Base-by-base conservation (phyloP, 163 green algal species). In the Smithsoniella earleae region DNA sequence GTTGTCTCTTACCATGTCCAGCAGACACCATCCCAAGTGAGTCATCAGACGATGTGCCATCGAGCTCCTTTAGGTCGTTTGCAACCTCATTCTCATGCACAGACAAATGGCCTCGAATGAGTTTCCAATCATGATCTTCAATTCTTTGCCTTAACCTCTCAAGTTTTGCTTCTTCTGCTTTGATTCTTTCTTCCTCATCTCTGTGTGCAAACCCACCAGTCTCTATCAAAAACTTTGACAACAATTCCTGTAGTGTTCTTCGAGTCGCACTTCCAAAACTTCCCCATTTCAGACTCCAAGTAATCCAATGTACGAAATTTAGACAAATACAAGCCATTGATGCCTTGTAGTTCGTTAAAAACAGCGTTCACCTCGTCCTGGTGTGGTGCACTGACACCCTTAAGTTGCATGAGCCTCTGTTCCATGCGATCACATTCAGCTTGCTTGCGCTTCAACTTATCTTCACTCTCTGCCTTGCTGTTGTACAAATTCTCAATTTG, bases 281-380 rank as follows among this genome's bases (percentile, higher is more conserved):
- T 69, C 16, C 25, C 25, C 6, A 69, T 30, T 13, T 69, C 58
- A 8, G 40, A 30, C 28, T 69, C 58, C 6, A 69, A 33, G 43
- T 69, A 69, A 30, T 69, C 58, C 58, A 69, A 33, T 13, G 58
- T 43, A 20, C 58, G 40, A 38, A 69, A 69, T 13, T 69, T 69
- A 13, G 34, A 16, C 25, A 69, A 18, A 69, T 69, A 69, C 25
- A 43, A 25, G 58, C 34, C 43, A 38, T 34, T 69, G 3, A 69
- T 31, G 27, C 8, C 34, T 34, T 69, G 58, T 0, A 69, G 58
- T 6, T 69, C n/a, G 5, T 34, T 30, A 3, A 69, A 36, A 36
- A 69, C 16, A 3, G 25, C 28, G 25, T 69, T 31, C n/a, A 69
- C 10, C 58, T 69, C 58, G 22, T 69, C 58, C 25, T 69, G 58